Evolutionary conservation across 371 early-diverging fungal species (phyloP), one percentile per base, ranked within the genome.

Genomic region (Apophysomyces trapeziformis): DNA sequence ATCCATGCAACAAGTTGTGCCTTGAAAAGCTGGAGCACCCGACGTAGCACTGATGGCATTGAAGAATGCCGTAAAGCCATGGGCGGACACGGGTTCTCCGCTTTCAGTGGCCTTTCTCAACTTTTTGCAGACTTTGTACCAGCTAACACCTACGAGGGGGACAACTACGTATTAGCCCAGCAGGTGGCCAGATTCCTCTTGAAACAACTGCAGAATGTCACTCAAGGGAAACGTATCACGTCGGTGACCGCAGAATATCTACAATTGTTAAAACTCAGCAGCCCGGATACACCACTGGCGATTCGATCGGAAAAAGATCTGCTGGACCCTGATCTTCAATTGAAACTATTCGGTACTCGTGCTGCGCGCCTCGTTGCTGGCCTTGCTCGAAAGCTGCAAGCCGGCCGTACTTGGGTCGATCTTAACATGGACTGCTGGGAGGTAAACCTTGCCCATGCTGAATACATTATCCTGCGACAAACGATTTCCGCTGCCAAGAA

Each of bases 51-150:
- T 0, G 87, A 89, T 7, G 93, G 91, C 47, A 78, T 92, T 16
- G 95, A 95, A 63, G 88, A 88, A 16, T 89, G 91, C 66, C 85
- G 94, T 7, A 89, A 91, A 35, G 81, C 90, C 6, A 89, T 91
- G 83, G 95, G 95, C 11, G 95, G 95, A 7, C 94, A 94, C 44
- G 94, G 94, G 0, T 95, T 82, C 70, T 87, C 90, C 14, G 69
- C 80, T 41, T 90, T 88, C 78, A 89, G 89, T 38, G 93, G 94
- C 5, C 80, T 94, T 13, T 80, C 88, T 38, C 86, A 91, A 45
- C 68, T 90, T 35, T 90, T 87, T 73, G 84, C 84, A 41, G 82
- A 73, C 58, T 77, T 84, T 66, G 86, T 89, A 4, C 92, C 93
- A 9, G 78, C 88, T 68, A 89, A 78, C 57, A 77, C 73, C 0